A percentile compares a stretch with the other conserved stretches of the same genome.
These are phyloP conservation scores for Lasiosphaeris hirsuta DNA, from an alignment of 495 filamentous ascomycete species.

Conservation along the genomic window DNA sequence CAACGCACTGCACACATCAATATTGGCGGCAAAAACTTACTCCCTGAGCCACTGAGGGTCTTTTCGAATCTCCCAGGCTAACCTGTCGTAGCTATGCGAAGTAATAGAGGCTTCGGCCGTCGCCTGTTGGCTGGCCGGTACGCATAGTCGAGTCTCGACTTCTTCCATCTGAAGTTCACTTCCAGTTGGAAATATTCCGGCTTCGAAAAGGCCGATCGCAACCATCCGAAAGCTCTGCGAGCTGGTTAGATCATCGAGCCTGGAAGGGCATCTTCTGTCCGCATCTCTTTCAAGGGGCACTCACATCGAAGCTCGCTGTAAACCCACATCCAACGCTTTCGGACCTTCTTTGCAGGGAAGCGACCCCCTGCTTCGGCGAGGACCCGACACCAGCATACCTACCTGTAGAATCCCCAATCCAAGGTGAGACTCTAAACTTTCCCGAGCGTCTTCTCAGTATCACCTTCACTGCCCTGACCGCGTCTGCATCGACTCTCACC, in stretches of 20 bases:
- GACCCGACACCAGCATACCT: not conserved
- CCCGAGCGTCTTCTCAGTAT: not conserved
- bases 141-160: no score
- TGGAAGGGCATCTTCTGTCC: not conserved
- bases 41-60: no score
- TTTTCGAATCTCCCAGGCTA: no score
- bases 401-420: slow-evolving; percentile 12
- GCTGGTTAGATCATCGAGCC: not conserved
- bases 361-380: not conserved
- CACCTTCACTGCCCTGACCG: slow-evolving; percentile 8
- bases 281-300: not conserved
- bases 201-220: not conserved
- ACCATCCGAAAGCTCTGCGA: not conserved
- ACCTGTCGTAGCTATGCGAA: no score
- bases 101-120: no score
- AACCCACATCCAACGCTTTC: not conserved
- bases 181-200: not conserved
- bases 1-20: no score
- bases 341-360: not conserved
- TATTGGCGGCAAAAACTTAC: no score
- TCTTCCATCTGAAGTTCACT: no score
- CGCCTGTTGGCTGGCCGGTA: no score
- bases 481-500: slow-evolving; percentile 7
- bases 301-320: slow-evolving; percentile 18
- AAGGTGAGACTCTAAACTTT: not conserved